A percentile compares a stretch with the other conserved stretches of the same genome.
Evolutionary conservation across 2,329 filamentous ascomycete species (phyloP).

Genomic region (Aspergillus arachidicola): DNA sequence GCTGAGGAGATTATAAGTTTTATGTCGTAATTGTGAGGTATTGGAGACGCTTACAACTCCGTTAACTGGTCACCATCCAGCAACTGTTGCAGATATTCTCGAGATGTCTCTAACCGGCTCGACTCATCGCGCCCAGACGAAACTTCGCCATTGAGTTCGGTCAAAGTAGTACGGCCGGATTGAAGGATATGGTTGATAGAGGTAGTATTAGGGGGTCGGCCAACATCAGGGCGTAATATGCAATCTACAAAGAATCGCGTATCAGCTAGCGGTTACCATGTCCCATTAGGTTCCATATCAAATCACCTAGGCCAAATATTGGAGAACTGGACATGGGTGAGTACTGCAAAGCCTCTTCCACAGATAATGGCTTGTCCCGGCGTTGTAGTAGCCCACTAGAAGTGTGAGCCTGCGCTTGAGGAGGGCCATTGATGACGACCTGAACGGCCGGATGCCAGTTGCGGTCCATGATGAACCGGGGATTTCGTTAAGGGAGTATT

Average conservation of each 20-base stretch:
- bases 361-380: conserved; percentile 41
- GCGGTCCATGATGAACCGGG: conserved; percentile 41
- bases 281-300: conserved; percentile 8
- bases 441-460: conserved; percentile 43
- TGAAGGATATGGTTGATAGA: conserved; percentile 53
- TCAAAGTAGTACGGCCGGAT: conserved; percentile 57
- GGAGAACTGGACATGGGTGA: conserved; percentile 54
- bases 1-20: conserved; percentile 30
- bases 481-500: conserved; percentile 26
- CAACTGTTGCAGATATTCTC: conserved; percentile 74
- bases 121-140: conserved; percentile 58
- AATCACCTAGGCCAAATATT: conserved; percentile 48
- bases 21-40: conserved; percentile 10
- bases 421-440: conserved; percentile 45
- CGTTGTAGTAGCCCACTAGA: conserved; percentile 31
- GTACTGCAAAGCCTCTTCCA: conserved; percentile 52
- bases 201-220: conserved; percentile 42
- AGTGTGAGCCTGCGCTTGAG: conserved; percentile 28
- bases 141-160: conserved; percentile 72
- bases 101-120: conserved; percentile 68
- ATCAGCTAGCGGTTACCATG: conserved; percentile 25
- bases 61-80: conserved; percentile 67
- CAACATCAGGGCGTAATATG: conserved; percentile 45
- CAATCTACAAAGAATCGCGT: conserved; percentile 34
- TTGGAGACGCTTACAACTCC: conserved; percentile 41